Conservation (phyloP, 371 early-diverging fungal species). For the Umbelopsis sp. region DNA sequence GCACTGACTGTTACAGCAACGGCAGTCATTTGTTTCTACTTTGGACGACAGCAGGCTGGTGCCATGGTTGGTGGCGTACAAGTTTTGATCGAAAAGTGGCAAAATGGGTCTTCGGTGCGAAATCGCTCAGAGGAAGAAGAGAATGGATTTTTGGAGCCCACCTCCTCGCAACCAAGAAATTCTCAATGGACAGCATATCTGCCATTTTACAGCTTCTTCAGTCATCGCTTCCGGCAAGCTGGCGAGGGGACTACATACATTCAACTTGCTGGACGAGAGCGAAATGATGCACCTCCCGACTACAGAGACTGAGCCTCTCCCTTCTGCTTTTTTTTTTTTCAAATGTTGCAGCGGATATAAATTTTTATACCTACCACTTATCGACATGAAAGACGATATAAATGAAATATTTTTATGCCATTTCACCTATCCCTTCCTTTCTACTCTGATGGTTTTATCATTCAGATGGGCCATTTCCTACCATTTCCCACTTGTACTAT, state of each 20-base stretch:
- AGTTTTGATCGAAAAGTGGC: constrained; percentile 39
- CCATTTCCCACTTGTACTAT: too few relatives aligned
- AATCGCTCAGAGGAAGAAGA: constrained; percentile 1
- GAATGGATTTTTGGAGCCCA: constrained; percentile 1
- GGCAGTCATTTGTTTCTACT: constrained; percentile 30
- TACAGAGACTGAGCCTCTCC: constrained; percentile 31
- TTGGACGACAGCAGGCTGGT: constrained; percentile 40
- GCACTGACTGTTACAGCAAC: constrained; percentile 44
- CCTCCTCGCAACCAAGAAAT: not conserved
- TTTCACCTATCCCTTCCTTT: too few relatives aligned
- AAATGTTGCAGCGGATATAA: not conserved
- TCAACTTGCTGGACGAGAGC: constrained; percentile 32
- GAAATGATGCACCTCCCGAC: constrained; percentile 40
- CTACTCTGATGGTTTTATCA: too few relatives aligned
- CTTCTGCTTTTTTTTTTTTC: not conserved
- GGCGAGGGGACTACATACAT: constrained; percentile 27
- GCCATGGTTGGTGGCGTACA: constrained; percentile 29
- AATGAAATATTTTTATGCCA: too few relatives aligned
- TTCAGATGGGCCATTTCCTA: too few relatives aligned
- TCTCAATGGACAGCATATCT: not conserved
- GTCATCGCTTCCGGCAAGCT: constrained; percentile 8
- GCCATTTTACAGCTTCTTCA: not conserved
- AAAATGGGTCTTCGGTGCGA: constrained; percentile 26
- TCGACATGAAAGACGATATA: too few relatives aligned
- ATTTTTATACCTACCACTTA: not conserved